Evolutionary conservation across 441 rosid species (phyloP).

Genomic region (Corymbia calophylla): DNA sequence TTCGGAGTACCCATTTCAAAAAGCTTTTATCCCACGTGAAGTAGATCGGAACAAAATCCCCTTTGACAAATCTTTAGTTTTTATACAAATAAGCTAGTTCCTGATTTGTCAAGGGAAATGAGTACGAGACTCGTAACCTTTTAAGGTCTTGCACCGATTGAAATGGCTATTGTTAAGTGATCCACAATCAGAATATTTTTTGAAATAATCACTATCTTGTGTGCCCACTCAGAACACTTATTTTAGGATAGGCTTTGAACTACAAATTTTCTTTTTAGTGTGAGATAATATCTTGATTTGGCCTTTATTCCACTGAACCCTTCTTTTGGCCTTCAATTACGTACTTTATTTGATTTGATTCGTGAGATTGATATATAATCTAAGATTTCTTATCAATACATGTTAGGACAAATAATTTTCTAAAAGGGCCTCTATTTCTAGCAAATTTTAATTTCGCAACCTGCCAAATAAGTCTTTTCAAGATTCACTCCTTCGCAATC

Average conservation of each 20-base stretch:
- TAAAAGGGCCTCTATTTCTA: accelerated
- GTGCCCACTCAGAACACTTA: accelerated
- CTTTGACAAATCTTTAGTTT: accelerated
- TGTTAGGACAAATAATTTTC: not conserved
- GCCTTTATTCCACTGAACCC: accelerated
- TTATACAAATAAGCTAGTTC: not conserved
- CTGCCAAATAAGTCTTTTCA: not conserved
- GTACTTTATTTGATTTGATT: not conserved
- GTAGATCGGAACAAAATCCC: not conserved
- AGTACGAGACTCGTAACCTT: not conserved
- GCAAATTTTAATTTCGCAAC: not conserved
- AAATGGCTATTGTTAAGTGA: not conserved
- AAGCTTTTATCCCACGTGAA: not conserved
- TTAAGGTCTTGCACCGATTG: accelerated
- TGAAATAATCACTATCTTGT: accelerated
- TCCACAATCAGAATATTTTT: not conserved
- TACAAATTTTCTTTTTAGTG: accelerated
- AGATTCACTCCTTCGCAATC: not conserved
- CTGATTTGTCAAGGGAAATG: accelerated
- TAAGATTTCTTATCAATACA: not conserved
- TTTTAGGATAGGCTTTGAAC: not conserved
- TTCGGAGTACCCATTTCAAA: accelerated
- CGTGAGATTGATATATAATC: accelerated
- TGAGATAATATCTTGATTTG: not conserved
- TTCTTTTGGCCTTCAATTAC: not conserved